phyloP scores from a whole-genome alignment of 2,329 filamentous ascomycete genomes.

The Fusarium sp. region DNA sequence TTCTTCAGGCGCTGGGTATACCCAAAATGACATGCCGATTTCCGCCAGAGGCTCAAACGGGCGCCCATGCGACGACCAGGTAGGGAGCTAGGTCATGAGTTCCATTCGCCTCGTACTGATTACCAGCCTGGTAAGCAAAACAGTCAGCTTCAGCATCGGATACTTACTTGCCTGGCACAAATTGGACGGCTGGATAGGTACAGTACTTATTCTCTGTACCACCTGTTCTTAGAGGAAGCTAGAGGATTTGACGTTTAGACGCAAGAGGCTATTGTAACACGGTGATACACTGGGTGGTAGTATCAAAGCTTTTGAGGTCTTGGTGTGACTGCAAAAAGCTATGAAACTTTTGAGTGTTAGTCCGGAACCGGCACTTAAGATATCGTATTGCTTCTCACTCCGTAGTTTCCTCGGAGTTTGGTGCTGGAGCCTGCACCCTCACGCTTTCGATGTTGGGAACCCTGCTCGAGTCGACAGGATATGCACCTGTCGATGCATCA shows the following conservation, averaged over 20 bases:
- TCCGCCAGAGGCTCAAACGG: constrained; percentile 2
- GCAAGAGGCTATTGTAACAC: constrained; percentile 4
- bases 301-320: constrained; percentile 5
- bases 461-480: background rate
- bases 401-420: background rate
- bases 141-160: constrained; percentile 8
- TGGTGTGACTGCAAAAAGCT: constrained; percentile 7
- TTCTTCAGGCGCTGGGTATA: background rate
- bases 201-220: constrained; percentile 13
- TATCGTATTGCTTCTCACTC: background rate
- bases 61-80: background rate
- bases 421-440: background rate
- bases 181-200: background rate
- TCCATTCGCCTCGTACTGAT: constrained; percentile 20
- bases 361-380: background rate
- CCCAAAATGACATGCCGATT: background rate
- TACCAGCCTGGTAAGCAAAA: constrained; percentile 28
- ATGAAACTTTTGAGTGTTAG: background rate
- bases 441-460: background rate
- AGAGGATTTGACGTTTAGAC: background rate
- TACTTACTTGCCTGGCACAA: constrained; percentile 2
- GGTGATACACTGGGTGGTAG: constrained; percentile 1
- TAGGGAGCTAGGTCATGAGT: background rate
- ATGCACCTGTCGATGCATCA: background rate
- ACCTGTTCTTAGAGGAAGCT: constrained; percentile 1